phyloP scores from a whole-genome alignment of 2,329 filamentous ascomycete species.

The Fusarium neocosmosporiellum region DNA sequence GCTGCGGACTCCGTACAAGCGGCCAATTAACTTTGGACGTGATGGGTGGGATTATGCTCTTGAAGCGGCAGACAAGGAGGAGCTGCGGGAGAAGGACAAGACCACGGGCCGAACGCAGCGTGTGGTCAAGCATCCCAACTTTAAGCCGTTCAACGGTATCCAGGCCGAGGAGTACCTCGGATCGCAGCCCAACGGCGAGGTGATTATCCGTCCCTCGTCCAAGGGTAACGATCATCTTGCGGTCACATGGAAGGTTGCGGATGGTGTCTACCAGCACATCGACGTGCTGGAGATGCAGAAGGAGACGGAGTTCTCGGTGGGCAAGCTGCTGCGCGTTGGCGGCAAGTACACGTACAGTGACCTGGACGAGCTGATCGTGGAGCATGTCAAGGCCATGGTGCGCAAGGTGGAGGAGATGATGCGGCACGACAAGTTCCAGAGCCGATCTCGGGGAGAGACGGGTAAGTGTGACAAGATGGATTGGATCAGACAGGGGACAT shows the following conservation, averaged over 20 bases:
- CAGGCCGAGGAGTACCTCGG: conserved; percentile 96
- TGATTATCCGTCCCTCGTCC: conserved; percentile 94
- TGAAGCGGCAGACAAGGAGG: conserved; percentile 84
- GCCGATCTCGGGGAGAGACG: conserved; percentile 80
- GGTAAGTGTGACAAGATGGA: conserved; percentile 70
- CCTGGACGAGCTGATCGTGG: conserved; percentile 96
- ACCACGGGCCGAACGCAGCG: conserved; percentile 86
- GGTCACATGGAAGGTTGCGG: conserved; percentile 97
- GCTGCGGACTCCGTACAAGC: conserved; percentile 77
- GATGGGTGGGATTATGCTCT: conserved; percentile 89
- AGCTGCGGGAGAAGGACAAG: conserved; percentile 86
- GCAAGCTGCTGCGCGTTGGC: conserved; percentile 84
- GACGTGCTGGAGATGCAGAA: conserved; percentile 98
- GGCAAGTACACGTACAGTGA: conserved; percentile 94
- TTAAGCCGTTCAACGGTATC: conserved; percentile 90
- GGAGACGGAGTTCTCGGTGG: conserved; percentile 95
- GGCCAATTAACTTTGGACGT: conserved; percentile 75
- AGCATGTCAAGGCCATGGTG: conserved; percentile 97
- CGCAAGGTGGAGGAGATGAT: conserved; percentile 98
- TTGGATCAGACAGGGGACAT: not conserved
- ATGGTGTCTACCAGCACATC: conserved; percentile 96
- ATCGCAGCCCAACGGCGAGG: conserved; percentile 85
- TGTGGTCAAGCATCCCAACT: conserved; percentile 97
- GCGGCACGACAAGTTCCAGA: conserved; percentile 93
- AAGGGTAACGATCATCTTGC: conserved; percentile 96